Base-by-base conservation (phyloP, 345 rosid genomes). In the Pseudoturritis turrita region DNA sequence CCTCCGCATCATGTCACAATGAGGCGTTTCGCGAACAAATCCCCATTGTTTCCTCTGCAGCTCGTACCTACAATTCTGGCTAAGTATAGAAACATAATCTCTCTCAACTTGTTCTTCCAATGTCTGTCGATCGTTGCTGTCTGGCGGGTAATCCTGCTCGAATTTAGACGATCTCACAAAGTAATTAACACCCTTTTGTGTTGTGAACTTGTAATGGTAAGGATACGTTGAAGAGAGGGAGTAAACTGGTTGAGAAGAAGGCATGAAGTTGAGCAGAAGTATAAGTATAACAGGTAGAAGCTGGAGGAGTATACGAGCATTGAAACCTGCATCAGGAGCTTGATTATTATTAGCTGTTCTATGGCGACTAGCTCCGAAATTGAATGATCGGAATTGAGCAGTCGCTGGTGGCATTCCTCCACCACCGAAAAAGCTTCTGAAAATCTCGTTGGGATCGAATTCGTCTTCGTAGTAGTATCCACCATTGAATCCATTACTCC, bases 41-140 rank as follows among this genome's bases (percentile, higher is more conserved):
- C 97, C 98, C 98, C 96, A 91, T 69, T 87, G 97, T 70, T 83
- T 74, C 73, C 97, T 81, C 83, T 88, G 96, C 81, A 89, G 15
- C 82, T 95, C 99, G 39, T 68, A 71, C 81, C 97, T 76, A 78
- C 99, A 95, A 70, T 91, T 87, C 80, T 95, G 96, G 0, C 88
- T 26, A 56, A 95, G 87, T 60, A 77, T 43, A 19, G 87, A 79
- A 11, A 83, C 83, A 67, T 95, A 95, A 77, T 95, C 97, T 72
- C 78, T 89, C 35, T 95, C 97, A 39, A 95, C 88, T 22, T 77
- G 80, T 26, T 45, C 79, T 70, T 95, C 99, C 4, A 95, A 26
- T 8, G 43, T 73, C 8, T 21, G 77, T 28, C 96, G 84, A 33
- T 88, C 83, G 15, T 22, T 47, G 71, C 85, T 87, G 25, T 71